Evolutionary conservation across 805 yeast species (phyloP), one percentile per base, ranked within the genome.

Genomic region (Spencermartinsiella europaea): DNA sequence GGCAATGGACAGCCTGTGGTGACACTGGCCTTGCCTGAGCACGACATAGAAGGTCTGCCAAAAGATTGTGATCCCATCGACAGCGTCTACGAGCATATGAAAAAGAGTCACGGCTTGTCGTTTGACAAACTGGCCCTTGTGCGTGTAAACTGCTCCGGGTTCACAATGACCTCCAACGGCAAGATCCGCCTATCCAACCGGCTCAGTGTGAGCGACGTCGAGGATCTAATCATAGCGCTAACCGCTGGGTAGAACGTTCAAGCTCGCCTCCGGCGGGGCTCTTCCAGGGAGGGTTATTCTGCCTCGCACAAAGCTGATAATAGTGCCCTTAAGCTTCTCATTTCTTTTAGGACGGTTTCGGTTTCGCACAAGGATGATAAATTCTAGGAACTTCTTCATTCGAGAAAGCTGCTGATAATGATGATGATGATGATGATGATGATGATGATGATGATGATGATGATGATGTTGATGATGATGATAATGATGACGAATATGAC

Each of bases 131-230:
- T 54, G 19, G 22, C 31, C 33, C 40, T 56, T 14, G 38, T 39
- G 8, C 46, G 54, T 10, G 45, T 56, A 39, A 46, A 47, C 38
- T 56, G 58, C 40, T 47, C 42, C 3, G 56, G 56, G 20, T 53
- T 54, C 35, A 45, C 45, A 4, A 10, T 53, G 42, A 51, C 53
- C 7, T 25, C 35, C 5, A 49, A 42, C n/a, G 60, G 58, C 28
- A 46, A 46, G 34, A 14, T 54, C 22, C 44, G 49, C 44, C 25
- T 53, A 17, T 47, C 47, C 44, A 34, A 40, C 22, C 39, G 38
- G 15, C 7, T 25, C 10, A 25, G 10, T 25, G 12, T 25, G 7
- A 7, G 12, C 7, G 31, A 25, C 12, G 31, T 25, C 7, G n/a
- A n/a, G n/a, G n/a, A n/a, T n/a, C n/a, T n/a, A n/a, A n/a, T n/a